Evolutionary conservation across 768 basidiomycete species (phyloP).

Genomic region (Lentinula detonsa): DNA sequence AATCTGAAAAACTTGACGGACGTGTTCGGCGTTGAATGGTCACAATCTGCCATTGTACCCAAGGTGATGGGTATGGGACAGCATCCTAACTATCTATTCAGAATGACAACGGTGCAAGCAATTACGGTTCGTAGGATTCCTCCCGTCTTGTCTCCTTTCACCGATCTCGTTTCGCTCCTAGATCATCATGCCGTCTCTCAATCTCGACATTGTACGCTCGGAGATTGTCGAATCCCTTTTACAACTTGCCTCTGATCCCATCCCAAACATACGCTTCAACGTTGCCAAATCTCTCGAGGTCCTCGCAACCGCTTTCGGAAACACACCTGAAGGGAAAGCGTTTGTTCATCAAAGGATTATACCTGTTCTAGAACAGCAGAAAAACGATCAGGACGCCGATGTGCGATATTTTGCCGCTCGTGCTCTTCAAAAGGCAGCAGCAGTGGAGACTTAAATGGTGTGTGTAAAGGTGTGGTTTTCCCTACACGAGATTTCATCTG

Average conservation of each 20-base stretch:
- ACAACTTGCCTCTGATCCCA: constrained; percentile 79
- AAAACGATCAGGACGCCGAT: constrained; percentile 89
- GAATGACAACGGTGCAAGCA: constrained; percentile 99
- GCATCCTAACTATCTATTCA: constrained; percentile 93
- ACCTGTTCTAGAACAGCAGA: constrained; percentile 81
- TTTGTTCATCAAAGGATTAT: constrained; percentile 69
- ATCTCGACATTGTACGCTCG: constrained; percentile 72
- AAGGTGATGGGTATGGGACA: constrained; percentile 97
- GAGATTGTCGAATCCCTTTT: constrained; percentile 83
- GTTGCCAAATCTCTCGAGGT: constrained; percentile 94
- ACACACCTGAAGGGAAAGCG: constrained; percentile 61
- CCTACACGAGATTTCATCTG: neutral
- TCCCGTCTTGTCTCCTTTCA: constrained; percentile 8
- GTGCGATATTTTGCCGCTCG: constrained; percentile 90
- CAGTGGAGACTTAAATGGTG: constrained; percentile 7
- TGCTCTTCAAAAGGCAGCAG: constrained; percentile 59
- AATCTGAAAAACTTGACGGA: constrained; percentile 97
- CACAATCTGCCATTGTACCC: constrained; percentile 87
- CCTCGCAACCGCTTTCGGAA: constrained; percentile 65
- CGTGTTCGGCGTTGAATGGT: constrained; percentile 99
- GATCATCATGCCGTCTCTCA: constrained; percentile 94
- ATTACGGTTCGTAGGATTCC: constrained; percentile 66
- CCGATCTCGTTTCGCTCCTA: constrained; percentile 22
- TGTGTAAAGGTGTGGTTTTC: neutral
- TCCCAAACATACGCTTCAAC: constrained; percentile 99